Percentiles rank a stretch among this genome's conserved stretches.
Evolutionary conservation across 2,329 filamentous ascomycete genomes (phyloP).

Genomic region (Cyphellophora europaea): DNA sequence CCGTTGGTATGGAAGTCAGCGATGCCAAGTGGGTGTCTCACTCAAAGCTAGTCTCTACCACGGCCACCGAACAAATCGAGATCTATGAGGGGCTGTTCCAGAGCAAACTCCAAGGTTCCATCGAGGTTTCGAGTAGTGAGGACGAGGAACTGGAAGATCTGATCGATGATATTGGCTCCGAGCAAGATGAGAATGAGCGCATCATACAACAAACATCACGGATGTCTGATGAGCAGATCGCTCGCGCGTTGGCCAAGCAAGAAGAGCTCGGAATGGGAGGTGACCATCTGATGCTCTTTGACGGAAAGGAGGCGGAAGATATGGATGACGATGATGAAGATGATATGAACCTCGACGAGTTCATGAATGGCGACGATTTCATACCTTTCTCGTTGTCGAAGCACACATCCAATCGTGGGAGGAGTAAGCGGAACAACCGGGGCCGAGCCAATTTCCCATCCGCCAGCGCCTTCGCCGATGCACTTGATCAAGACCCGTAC

Average conservation of each 20-base stretch:
- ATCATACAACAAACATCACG: slow-evolving; percentile 25
- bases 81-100: slow-evolving; percentile 26
- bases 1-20: slow-evolving; percentile 32
- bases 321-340: slow-evolving; percentile 24
- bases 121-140: slow-evolving; percentile 23
- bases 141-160: slow-evolving; percentile 24
- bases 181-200: slow-evolving; percentile 27
- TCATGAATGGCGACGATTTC: slow-evolving; percentile 12
- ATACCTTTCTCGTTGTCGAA: slow-evolving; percentile 14
- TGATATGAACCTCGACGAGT: slow-evolving; percentile 20
- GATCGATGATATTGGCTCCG: slow-evolving; percentile 29
- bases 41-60: slow-evolving; percentile 22
- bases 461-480: slow-evolving; percentile 48
- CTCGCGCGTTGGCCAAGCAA: slow-evolving; percentile 51
- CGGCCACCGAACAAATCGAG: slow-evolving; percentile 21
- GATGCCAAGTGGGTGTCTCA: slow-evolving; percentile 42
- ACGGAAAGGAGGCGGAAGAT: slow-evolving; percentile 34
- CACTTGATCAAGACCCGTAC: slow-evolving; percentile 49
- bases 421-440: slow-evolving; percentile 18
- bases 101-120: slow-evolving; percentile 14
- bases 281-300: slow-evolving; percentile 50
- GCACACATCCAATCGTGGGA: slow-evolving; percentile 17
- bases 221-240: slow-evolving; percentile 53
- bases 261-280: slow-evolving; percentile 54
- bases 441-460: slow-evolving; percentile 38